Conservation (phyloP, 345 rosid species). For the Ailanthus altissimus region DNA sequence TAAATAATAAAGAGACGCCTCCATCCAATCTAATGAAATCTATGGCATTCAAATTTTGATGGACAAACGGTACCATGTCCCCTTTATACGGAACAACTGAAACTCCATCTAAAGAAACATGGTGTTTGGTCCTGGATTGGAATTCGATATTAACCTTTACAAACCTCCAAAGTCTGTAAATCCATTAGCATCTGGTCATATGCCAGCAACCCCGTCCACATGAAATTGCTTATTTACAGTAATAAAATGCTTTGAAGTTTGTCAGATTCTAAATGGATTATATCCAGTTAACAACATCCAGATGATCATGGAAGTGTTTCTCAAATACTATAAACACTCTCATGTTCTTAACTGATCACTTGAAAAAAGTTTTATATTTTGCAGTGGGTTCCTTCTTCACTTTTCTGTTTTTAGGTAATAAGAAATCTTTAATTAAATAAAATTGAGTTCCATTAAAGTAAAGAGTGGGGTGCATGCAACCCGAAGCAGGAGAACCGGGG, state of each 20-base stretch:
- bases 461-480: constrained; percentile 1
- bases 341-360: background rate
- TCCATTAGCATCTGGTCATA: background rate
- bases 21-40: constrained; percentile 15
- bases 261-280: background rate
- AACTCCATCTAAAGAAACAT: background rate
- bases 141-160: constrained; percentile 3
- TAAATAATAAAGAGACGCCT: background rate
- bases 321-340: too few relatives aligned
- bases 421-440: background rate
- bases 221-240: background rate
- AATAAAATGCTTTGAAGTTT: background rate
- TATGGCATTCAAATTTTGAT: background rate
- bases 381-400: background rate
- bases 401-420: background rate
- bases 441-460: background rate
- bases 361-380: background rate
- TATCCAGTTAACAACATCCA: too few relatives aligned
- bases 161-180: background rate
- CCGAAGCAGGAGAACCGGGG: background rate
- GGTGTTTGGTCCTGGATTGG: constrained; percentile 2
- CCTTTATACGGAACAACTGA: background rate
- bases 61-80: constrained; percentile 3
- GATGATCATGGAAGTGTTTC: too few relatives aligned
- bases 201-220: background rate